A percentile compares a stretch with the other conserved stretches of the same genome.
Evolutionary conservation across 2,329 filamentous ascomycete species (phyloP).

Genomic region (Diaporthe amygdali): DNA sequence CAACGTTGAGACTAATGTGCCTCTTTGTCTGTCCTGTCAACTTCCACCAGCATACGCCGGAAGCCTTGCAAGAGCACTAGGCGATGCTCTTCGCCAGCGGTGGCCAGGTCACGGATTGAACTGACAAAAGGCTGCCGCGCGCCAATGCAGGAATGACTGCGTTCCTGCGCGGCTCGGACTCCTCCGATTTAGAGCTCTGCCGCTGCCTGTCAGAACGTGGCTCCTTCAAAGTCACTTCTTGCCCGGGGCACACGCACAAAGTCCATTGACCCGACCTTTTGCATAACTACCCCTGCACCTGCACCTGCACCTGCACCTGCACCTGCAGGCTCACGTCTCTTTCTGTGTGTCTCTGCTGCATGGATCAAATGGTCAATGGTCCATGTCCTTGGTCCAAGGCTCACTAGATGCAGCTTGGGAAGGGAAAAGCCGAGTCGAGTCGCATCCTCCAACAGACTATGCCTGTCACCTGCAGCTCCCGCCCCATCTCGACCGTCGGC

Average conservation of each 20-base stretch:
- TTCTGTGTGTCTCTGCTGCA: not conserved
- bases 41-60: not conserved
- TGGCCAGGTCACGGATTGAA: not conserved
- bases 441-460: not conserved
- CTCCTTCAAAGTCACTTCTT: not conserved
- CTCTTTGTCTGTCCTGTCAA: not conserved
- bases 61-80: not conserved
- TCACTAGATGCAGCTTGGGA: not conserved
- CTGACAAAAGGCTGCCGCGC: not conserved
- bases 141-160: not conserved
- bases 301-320: not conserved
- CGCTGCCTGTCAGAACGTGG: not conserved
- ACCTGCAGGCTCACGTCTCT: conserved; percentile 10
- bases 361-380: not conserved
- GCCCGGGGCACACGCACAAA: not conserved
- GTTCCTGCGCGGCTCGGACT: not conserved
- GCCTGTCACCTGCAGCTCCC: conserved; percentile 4
- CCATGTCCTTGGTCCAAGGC: not conserved
- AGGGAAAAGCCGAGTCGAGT: not conserved
- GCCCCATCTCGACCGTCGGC: not conserved
- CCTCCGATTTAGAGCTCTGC: not conserved
- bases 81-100: not conserved
- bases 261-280: not conserved
- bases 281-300: not conserved
- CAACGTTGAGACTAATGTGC: not conserved